A percentile compares a stretch with the other conserved stretches of the same genome.
Conservation (phyloP, 345 rosid species). For the Aquilaria malaccensis region DNA sequence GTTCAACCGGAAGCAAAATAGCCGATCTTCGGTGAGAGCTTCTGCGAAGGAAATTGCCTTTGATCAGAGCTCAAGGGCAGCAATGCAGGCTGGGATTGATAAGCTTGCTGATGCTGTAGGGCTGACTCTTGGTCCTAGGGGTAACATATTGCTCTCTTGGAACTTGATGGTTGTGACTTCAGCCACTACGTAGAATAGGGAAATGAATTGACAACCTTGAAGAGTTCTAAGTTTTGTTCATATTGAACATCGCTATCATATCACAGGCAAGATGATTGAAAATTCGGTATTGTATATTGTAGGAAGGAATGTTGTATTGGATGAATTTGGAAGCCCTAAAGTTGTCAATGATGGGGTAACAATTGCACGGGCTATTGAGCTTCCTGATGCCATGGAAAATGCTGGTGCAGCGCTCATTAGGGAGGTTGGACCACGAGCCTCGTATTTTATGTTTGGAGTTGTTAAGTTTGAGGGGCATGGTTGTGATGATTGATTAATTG, state of each 20-base stretch:
- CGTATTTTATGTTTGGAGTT: neutral
- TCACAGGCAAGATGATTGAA: neutral
- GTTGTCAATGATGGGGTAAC: constrained; percentile 99
- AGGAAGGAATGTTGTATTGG: constrained; percentile 97
- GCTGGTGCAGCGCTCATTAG: constrained; percentile 98
- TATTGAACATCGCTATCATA: neutral
- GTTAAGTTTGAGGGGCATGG: constrained; percentile 4
- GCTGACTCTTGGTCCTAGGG: constrained; percentile 97
- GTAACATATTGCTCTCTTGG: constrained; percentile 23
- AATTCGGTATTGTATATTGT: neutral
- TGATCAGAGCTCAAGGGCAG: constrained; percentile 72
- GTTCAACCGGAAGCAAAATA: constrained; percentile 36
- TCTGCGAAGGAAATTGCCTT: constrained; percentile 83
- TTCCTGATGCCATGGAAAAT: constrained; percentile 93
- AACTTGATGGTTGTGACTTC: too few species aligned
- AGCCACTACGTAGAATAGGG: too few species aligned
- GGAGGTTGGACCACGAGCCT: constrained; percentile 45
- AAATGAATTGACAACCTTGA: too few species aligned
- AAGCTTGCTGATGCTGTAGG: constrained; percentile 93
- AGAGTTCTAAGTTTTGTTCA: neutral
- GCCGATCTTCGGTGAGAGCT: constrained; percentile 66
- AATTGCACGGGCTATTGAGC: constrained; percentile 90
- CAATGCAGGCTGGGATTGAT: constrained; percentile 90
- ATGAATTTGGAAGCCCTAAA: constrained; percentile 93
- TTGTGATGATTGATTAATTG: neutral